Conservation (phyloP, 495 filamentous ascomycete species). For the Usnea hakonensis region DNA sequence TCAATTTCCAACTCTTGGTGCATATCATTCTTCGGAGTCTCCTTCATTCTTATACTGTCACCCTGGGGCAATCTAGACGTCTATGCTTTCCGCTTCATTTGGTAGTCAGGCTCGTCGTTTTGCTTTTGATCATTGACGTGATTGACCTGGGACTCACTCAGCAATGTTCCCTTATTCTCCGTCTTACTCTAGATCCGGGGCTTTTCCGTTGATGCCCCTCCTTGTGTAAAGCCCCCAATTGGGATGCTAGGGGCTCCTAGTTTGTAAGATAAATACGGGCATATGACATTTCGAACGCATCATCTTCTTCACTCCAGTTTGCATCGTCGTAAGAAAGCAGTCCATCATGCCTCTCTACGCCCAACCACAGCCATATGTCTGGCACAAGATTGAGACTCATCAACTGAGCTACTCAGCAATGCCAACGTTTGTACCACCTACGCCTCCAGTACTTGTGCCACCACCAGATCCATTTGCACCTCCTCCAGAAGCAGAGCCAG, state of each 20-base stretch:
- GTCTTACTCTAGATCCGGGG: background rate
- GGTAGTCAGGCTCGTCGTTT: background rate
- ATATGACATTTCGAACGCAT: background rate
- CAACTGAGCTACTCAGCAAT: background rate
- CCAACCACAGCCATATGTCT: background rate
- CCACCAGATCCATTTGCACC: background rate
- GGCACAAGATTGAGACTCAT: slow-evolving; percentile 6
- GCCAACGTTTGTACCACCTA: slow-evolving; percentile 4
- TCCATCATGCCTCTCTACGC: slow-evolving; percentile 4
- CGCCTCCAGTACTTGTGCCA: slow-evolving; percentile 1
- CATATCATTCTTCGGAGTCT: background rate
- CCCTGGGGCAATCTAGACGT: background rate
- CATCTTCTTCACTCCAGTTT: background rate
- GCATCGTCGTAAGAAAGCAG: background rate
- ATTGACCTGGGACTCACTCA: background rate
- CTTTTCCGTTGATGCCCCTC: slow-evolving; percentile 12
- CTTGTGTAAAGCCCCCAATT: slow-evolving; percentile 10
- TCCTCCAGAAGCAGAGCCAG: background rate
- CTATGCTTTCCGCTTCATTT: background rate
- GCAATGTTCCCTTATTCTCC: background rate
- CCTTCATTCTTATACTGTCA: slow-evolving; percentile 8
- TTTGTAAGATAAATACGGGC: background rate
- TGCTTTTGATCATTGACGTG: background rate
- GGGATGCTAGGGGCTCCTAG: background rate
- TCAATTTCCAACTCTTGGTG: background rate